These are phyloP conservation scores for Bryoglossum gracile DNA, from an alignment of 495 filamentous ascomycete species.

Conservation along the genomic window DNA sequence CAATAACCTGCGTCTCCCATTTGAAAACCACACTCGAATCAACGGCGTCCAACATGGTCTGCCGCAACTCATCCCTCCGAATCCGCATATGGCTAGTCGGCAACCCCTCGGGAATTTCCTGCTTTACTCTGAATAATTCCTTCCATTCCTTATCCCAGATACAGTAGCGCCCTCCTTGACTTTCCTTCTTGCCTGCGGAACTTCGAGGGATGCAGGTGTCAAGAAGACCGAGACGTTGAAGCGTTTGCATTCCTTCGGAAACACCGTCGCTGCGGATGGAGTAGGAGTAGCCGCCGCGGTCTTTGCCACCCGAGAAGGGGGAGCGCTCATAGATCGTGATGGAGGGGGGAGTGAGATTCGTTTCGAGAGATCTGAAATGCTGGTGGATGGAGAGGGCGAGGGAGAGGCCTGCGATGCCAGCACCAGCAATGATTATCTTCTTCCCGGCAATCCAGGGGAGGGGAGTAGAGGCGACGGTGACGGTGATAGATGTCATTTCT, in stretches of 20 bases:
- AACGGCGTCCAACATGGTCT: constrained; percentile 23
- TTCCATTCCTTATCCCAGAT: constrained; percentile 25
- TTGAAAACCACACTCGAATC: constrained; percentile 10
- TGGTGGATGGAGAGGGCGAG: constrained; percentile 30
- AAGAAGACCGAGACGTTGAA: constrained; percentile 27
- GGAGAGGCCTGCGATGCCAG: constrained; percentile 30
- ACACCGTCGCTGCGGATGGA: constrained; percentile 28
- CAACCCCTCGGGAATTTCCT: constrained; percentile 6
- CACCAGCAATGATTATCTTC: constrained; percentile 32
- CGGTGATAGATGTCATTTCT: no score
- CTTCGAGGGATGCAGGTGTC: constrained; percentile 13
- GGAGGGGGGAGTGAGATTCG: constrained; percentile 16
- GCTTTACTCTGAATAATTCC: constrained; percentile 11
- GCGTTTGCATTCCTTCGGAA: constrained; percentile 24
- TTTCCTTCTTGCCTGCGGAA: neutral
- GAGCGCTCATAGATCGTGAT: constrained; percentile 32
- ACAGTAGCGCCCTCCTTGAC: constrained; percentile 11
- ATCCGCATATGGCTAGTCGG: constrained; percentile 21
- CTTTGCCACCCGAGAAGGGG: constrained; percentile 8
- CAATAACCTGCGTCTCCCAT: constrained; percentile 22
- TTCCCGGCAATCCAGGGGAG: no score
- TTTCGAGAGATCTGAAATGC: constrained; percentile 7
- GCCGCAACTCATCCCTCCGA: constrained; percentile 15
- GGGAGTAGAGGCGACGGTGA: no score
- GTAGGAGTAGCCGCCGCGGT: constrained; percentile 30